Percentiles rank a stretch among this genome's conserved stretches.
Conservation (phyloP, 2,329 filamentous ascomycete species). For the Malbranchea zuffiana region DNA sequence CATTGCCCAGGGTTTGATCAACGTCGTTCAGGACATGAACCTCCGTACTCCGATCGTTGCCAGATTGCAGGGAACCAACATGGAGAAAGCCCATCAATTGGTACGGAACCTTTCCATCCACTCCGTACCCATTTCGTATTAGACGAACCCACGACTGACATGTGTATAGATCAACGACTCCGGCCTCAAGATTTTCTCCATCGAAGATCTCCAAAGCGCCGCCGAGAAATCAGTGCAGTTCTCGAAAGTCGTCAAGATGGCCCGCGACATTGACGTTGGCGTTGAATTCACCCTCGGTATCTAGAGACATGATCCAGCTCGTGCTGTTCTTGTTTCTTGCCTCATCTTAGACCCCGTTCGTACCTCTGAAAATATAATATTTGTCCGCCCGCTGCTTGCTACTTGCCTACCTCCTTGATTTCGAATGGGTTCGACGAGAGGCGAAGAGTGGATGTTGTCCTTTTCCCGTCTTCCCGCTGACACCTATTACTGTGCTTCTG, state of each 20-base stretch:
- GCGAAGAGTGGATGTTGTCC: not conserved
- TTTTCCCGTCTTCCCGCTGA: not conserved
- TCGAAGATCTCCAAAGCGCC: conserved; percentile 92
- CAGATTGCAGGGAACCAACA: conserved; percentile 95
- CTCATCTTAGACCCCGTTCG: not conserved
- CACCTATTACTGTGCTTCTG: conserved; percentile 2
- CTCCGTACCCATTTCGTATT: not conserved
- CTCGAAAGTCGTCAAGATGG: conserved; percentile 98
- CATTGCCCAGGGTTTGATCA: conserved; percentile 91
- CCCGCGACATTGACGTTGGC: conserved; percentile 92
- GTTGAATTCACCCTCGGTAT: conserved; percentile 93
- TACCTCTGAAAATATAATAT: not conserved
- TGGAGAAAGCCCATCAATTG: conserved; percentile 80
- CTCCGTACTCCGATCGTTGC: conserved; percentile 94
- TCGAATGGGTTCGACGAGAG: not conserved
- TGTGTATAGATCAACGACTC: conserved; percentile 70
- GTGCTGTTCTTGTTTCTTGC: not conserved
- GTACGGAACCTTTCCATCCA: conserved; percentile 37
- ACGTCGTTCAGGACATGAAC: conserved; percentile 88
- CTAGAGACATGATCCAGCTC: conserved; percentile 42
- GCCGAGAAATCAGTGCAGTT: conserved; percentile 98
- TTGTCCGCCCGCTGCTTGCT: too few species aligned
- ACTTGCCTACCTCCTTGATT: too few species aligned
- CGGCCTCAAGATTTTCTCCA: conserved; percentile 98
- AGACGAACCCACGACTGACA: too few species aligned